phyloP scores from a whole-genome alignment of 2,329 filamentous ascomycete genomes.

The Tolypocladium cylindrosporum region DNA sequence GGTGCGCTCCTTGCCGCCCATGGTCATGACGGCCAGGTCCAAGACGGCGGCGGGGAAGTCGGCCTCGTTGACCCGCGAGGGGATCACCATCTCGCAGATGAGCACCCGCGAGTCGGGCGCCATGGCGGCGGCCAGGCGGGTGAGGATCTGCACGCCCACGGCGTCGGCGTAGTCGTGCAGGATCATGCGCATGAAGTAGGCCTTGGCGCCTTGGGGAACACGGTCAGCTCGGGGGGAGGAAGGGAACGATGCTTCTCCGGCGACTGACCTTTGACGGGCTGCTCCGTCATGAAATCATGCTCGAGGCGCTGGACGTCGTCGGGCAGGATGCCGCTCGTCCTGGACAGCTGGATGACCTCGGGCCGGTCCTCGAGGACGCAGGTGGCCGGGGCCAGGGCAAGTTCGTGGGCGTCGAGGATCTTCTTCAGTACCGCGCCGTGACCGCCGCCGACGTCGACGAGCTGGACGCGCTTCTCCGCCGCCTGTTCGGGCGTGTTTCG shows the following conservation, averaged over 20 bases:
- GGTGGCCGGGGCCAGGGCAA: constrained; percentile 10
- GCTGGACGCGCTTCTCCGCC: constrained; percentile 10
- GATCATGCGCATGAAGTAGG: constrained; percentile 24
- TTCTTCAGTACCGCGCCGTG: constrained; percentile 17
- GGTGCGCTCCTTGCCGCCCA: constrained; percentile 22
- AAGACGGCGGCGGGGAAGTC: constrained; percentile 19
- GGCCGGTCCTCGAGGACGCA: constrained; percentile 16
- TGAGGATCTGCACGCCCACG: constrained; percentile 16
- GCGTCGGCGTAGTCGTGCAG: constrained; percentile 21
- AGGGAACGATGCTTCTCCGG: neutral
- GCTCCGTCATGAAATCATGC: constrained; percentile 19
- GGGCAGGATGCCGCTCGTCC: constrained; percentile 8
- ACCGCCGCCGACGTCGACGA: constrained; percentile 22
- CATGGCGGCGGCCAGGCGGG: constrained; percentile 16
- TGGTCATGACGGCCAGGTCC: constrained; percentile 22
- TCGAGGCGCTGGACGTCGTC: constrained; percentile 9
- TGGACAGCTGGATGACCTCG: constrained; percentile 16
- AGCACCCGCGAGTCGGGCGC: constrained; percentile 16
- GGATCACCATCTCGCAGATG: constrained; percentile 22
- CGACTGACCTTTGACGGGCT: constrained; percentile 17
- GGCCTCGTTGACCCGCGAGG: constrained; percentile 16
- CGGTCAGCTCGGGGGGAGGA: neutral
- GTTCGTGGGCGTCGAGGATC: constrained; percentile 18
- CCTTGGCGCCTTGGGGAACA: constrained; percentile 16
- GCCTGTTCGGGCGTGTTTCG: constrained; percentile 11